Conservation (phyloP, 129 eudicot genomes). For the Artemisia annua region DNA sequence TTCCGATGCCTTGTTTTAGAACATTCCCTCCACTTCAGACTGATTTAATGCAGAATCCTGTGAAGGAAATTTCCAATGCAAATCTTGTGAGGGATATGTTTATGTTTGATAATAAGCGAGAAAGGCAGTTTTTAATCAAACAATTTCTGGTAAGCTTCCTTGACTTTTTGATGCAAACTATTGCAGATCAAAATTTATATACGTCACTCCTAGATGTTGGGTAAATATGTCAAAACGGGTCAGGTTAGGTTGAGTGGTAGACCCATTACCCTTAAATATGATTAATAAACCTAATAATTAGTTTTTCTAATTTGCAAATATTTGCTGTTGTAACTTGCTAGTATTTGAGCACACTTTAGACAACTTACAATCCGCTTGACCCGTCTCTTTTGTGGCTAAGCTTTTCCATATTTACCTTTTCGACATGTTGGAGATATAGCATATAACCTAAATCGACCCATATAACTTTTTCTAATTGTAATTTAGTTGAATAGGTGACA, state of each 20-base stretch:
- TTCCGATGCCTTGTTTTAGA: conserved; percentile 36
- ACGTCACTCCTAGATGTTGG: conserved; percentile 18
- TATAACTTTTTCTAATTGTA: too few species aligned
- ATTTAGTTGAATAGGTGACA: too few species aligned
- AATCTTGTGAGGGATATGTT: conserved; percentile 34
- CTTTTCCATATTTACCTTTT: neutral
- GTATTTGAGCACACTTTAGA: neutral
- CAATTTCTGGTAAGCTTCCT: conserved; percentile 43
- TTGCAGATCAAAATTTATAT: neutral
- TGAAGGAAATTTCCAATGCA: conserved; percentile 20
- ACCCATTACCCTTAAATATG: conserved; percentile 5
- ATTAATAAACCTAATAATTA: neutral
- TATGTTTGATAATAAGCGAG: conserved; percentile 45
- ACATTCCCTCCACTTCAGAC: conserved; percentile 38
- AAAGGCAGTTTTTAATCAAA: conserved; percentile 42
- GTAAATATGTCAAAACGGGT: neutral
- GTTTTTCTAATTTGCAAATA: neutral
- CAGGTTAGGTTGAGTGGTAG: neutral
- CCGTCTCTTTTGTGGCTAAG: neutral
- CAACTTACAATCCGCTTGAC: neutral
- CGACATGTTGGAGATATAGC: too few species aligned
- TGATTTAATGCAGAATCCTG: conserved; percentile 21
- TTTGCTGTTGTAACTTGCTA: neutral
- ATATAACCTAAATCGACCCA: too few species aligned
- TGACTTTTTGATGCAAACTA: conserved; percentile 12